phyloP scores from a whole-genome alignment of 805 yeast species.

The Candida takata region DNA sequence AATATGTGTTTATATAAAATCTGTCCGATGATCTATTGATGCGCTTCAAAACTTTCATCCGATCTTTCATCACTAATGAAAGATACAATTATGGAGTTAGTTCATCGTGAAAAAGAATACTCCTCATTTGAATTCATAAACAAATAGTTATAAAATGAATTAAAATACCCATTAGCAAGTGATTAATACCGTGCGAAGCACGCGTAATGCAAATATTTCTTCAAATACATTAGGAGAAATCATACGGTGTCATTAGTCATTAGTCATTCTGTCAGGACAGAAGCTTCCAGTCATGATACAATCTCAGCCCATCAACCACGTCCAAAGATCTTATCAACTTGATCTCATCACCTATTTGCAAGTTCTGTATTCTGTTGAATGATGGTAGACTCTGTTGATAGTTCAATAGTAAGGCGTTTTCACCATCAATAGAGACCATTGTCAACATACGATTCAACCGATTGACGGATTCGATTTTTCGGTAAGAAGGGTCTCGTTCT shows the following conservation, averaged over 20 bases:
- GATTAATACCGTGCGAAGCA: too few species aligned
- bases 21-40: too few species aligned
- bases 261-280: neutral
- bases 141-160: too few species aligned
- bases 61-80: too few species aligned
- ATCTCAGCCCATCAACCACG: conserved; percentile 3
- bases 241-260: neutral
- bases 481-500: neutral
- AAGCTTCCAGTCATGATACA: conserved; percentile 20
- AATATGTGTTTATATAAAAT: too few species aligned
- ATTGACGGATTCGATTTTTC: conserved; percentile 1
- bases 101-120: too few species aligned
- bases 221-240: too few species aligned
- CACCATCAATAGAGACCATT: conserved; percentile 5
- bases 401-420: conserved; percentile 10
- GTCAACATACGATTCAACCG: conserved; percentile 13
- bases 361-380: conserved; percentile 6
- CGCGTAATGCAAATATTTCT: too few species aligned
- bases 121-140: too few species aligned
- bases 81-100: too few species aligned
- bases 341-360: conserved; percentile 12
- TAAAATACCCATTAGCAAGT: too few species aligned
- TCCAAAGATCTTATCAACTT: conserved; percentile 7
- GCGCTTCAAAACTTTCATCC: too few species aligned
- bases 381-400: conserved; percentile 11